A percentile compares a stretch with the other conserved stretches of the same genome.
Conservation (phyloP, 1,284 basidiomycete genomes). For the Pisolithus thermaeus region DNA sequence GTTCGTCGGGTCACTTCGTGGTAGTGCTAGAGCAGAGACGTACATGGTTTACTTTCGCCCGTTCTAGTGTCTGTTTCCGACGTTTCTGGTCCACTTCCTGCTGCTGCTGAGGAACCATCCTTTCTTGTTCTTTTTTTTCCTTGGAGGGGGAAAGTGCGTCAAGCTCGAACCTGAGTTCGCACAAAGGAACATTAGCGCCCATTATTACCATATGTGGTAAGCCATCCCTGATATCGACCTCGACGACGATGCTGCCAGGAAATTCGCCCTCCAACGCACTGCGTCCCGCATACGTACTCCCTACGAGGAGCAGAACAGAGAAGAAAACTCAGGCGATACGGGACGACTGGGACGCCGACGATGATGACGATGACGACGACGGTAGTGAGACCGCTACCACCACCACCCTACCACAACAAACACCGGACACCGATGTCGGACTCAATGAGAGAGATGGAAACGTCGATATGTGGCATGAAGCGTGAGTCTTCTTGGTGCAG, state of each 20-base stretch:
- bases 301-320: neutral
- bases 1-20: constrained; percentile 1
- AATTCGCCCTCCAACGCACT: too few relatives aligned
- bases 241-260: too few relatives aligned
- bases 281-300: neutral
- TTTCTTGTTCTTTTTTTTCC: too few relatives aligned
- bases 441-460: constrained; percentile 23
- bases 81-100: constrained; percentile 35
- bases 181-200: too few relatives aligned
- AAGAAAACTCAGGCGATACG: constrained; percentile 19
- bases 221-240: too few relatives aligned
- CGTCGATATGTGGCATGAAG: constrained; percentile 39
- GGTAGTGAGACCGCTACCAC: neutral
- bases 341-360: constrained; percentile 42
- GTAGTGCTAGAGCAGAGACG: constrained; percentile 17
- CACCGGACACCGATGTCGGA: neutral
- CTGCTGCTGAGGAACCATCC: constrained; percentile 15
- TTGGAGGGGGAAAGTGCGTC: too few relatives aligned
- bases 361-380: constrained; percentile 27
- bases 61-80: constrained; percentile 48
- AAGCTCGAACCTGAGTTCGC: too few relatives aligned
- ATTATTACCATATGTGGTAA: too few relatives aligned
- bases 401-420: neutral
- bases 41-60: constrained; percentile 60
- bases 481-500: constrained; percentile 30